Conservation (phyloP, 2,329 filamentous ascomycete genomes). For the Chalaropsis ovoidea region DNA sequence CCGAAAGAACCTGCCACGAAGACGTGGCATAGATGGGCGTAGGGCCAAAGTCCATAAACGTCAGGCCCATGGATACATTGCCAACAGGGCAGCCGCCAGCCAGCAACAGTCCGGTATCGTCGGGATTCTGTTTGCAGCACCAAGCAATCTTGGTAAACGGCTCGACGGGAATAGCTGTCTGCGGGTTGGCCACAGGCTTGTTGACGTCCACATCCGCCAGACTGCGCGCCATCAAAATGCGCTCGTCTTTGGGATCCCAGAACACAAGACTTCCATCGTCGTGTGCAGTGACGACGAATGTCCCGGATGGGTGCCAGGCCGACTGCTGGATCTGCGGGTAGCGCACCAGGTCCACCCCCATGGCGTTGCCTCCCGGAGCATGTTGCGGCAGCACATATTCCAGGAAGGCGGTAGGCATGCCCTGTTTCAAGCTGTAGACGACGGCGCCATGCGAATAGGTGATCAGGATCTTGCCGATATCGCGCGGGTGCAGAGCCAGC, state of each 20-base stretch:
- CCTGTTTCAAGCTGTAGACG: constrained; percentile 91
- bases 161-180: constrained; percentile 52
- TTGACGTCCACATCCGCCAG: constrained; percentile 65
- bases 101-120: constrained; percentile 81
- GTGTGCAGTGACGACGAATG: constrained; percentile 75
- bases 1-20: constrained; percentile 70
- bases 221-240: constrained; percentile 72
- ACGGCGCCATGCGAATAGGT: constrained; percentile 84
- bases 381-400: constrained; percentile 72
- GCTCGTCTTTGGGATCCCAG: constrained; percentile 86
- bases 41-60: constrained; percentile 77
- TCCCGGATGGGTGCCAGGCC: constrained; percentile 89
- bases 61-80: constrained; percentile 62
- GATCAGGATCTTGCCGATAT: constrained; percentile 83
- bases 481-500: constrained; percentile 76
- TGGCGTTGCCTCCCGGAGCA: constrained; percentile 70
- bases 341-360: constrained; percentile 50
- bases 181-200: constrained; percentile 46
- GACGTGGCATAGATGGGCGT: constrained; percentile 89
- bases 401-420: constrained; percentile 65
- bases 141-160: constrained; percentile 72
- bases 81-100: constrained; percentile 67
- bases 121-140: constrained; percentile 89
- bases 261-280: constrained; percentile 87
- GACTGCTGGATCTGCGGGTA: constrained; percentile 71